Base-by-base conservation (phyloP, 2,329 filamentous ascomycete genomes). In the Cercospora sesami region DNA sequence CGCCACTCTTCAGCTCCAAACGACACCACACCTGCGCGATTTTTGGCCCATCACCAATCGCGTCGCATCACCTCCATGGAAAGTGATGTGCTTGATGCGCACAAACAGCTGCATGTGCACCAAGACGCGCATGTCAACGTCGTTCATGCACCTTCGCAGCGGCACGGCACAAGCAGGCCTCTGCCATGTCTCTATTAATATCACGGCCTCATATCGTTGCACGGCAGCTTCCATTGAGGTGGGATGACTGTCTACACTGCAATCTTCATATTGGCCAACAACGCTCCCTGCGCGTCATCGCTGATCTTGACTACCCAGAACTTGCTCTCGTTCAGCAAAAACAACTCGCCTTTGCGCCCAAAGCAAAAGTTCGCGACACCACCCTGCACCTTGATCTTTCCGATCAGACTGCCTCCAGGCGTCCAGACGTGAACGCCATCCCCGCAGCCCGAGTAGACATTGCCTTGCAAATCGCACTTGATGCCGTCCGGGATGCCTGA, bases 401-500 rank as follows among this genome's bases (percentile, higher is more conserved):
- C 80, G 71, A 90, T 82, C 18, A 86, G 72, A 3, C 74, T 80
- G 0, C 85, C 86, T 0, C 80, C 80, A 0, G 80, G 74, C 65
- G 80, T 82, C 84, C 85, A 88, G 8, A 87, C 80, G 67, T 86
- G 81, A 21, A 87, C 77, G 0, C 86, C 86, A 72, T 87, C 85
- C 0, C 83, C 84, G 68, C 84, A 86, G 0, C 83, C 85, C 28
- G 82, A 81, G 76, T 86, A 88, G 1, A 88, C 82, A 73, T 87
- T 87, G 2, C 86, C 86, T 3, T 82, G 71, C 1, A 79, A 79
- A 71, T 88, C 86, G 48, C 82, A 81, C 69, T 85, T 84, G 68
- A 86, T 78, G 8, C 89, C 89, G 70, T 91, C 89, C 0, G 88
- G 87, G 2, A 87, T 79, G 2, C 86, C 85, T 74, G n/a, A 14